Evolutionary conservation across 2,329 filamentous ascomycete species (phyloP).

Genomic region (Sarocladium brachiariae): DNA sequence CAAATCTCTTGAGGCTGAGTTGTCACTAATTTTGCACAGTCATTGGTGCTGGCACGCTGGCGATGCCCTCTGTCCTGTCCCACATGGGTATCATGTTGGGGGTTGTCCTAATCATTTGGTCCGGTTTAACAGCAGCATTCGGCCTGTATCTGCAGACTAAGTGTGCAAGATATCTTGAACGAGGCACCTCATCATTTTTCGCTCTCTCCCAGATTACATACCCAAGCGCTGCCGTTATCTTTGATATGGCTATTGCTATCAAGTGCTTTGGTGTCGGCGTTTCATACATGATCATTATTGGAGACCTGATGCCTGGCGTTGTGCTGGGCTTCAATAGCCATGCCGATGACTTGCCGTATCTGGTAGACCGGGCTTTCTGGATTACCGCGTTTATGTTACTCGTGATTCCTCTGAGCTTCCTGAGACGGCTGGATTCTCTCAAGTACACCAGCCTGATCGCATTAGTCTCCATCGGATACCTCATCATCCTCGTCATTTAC

Average conservation of each 20-base stretch:
- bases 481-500: slow-evolving; percentile 87
- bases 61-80: slow-evolving; percentile 90
- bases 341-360: slow-evolving; percentile 56
- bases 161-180: slow-evolving; percentile 88
- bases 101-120: slow-evolving; percentile 81
- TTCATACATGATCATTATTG: slow-evolving; percentile 97
- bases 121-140: slow-evolving; percentile 80
- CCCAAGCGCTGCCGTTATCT: slow-evolving; percentile 89
- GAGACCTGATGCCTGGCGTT: slow-evolving; percentile 95
- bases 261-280: slow-evolving; percentile 98
- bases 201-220: slow-evolving; percentile 96
- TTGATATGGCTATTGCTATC: slow-evolving; percentile 91
- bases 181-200: slow-evolving; percentile 86
- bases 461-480: slow-evolving; percentile 85
- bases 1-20: background rate
- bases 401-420: slow-evolving; percentile 89
- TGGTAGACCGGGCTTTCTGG: slow-evolving; percentile 93
- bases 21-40: slow-evolving; percentile 45
- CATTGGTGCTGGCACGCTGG: slow-evolving; percentile 86
- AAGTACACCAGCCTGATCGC: slow-evolving; percentile 96
- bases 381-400: slow-evolving; percentile 96
- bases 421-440: slow-evolving; percentile 84
- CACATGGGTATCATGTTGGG: slow-evolving; percentile 92
- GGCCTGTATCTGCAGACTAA: slow-evolving; percentile 90
- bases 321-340: slow-evolving; percentile 70